These are phyloP conservation scores for Lyophyllum semitale DNA, from an alignment of 768 basidiomycete genomes.

Conservation along the genomic window DNA sequence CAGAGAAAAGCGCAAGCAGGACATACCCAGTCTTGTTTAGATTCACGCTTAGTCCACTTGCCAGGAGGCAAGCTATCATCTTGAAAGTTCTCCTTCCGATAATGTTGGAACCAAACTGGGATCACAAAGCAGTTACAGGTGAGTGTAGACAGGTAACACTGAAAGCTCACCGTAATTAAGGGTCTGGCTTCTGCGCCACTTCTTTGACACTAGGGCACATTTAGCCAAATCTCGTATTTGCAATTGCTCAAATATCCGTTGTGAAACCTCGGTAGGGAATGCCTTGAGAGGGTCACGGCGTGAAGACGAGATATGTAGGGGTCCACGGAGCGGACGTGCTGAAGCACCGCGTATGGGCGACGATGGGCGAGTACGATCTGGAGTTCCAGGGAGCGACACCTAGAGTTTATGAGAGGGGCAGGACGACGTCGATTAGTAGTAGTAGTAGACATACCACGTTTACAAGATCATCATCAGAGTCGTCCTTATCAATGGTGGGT, in stretches of 20 bases:
- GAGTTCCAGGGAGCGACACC: slow-evolving; percentile 72
- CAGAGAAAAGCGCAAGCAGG: slow-evolving; percentile 3
- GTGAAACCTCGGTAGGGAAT: slow-evolving; percentile 81
- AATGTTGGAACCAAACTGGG: slow-evolving; percentile 92
- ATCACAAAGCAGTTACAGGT: neutral
- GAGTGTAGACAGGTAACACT: too few relatives aligned
- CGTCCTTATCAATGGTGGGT: slow-evolving; percentile 42
- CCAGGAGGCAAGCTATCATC: slow-evolving; percentile 76
- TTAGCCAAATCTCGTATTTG: slow-evolving; percentile 67
- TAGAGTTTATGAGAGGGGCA: slow-evolving; percentile 26
- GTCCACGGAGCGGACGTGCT: slow-evolving; percentile 49
- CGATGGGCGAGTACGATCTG: slow-evolving; percentile 61
- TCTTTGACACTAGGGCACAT: slow-evolving; percentile 79
- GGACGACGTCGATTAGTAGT: neutral
- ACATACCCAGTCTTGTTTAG: slow-evolving; percentile 89
- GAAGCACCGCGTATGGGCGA: slow-evolving; percentile 54
- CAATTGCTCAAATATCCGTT: slow-evolving; percentile 71
- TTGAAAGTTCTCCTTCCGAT: slow-evolving; percentile 84
- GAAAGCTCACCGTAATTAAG: slow-evolving; percentile 77
- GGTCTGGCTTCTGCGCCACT: slow-evolving; percentile 89
- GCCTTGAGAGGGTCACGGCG: slow-evolving; percentile 63
- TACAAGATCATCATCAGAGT: slow-evolving; percentile 71
- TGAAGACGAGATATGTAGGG: slow-evolving; percentile 40
- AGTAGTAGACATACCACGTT: slow-evolving; percentile 56
- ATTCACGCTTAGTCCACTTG: slow-evolving; percentile 92